Evolutionary conservation across 305 asterid genomes (phyloP).

Genomic region (Lippia alba): DNA sequence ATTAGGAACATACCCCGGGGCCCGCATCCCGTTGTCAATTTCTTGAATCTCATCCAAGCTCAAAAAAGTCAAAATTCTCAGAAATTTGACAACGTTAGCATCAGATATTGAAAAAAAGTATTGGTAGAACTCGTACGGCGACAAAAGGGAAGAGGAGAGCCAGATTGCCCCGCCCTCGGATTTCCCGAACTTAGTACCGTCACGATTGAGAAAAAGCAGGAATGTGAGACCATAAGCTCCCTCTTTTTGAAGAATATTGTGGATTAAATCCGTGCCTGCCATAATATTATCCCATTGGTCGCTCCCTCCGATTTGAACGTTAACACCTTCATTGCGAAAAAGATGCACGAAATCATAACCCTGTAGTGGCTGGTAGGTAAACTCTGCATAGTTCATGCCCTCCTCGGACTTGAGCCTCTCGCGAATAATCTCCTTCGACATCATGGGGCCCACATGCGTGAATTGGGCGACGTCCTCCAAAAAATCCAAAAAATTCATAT

Average conservation of each 20-base stretch:
- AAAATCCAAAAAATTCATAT: slow-evolving; percentile 72
- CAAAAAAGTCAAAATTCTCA: slow-evolving; percentile 75
- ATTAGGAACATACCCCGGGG: slow-evolving; percentile 66
- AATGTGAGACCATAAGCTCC: slow-evolving; percentile 75
- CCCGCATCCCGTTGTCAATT: slow-evolving; percentile 62
- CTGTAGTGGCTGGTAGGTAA: slow-evolving; percentile 82
- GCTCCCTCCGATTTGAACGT: slow-evolving; percentile 88
- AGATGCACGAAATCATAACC: slow-evolving; percentile 82
- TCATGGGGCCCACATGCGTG: slow-evolving; percentile 84
- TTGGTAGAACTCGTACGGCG: slow-evolving; percentile 89
- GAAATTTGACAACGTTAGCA: slow-evolving; percentile 71
- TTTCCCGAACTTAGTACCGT: slow-evolving; percentile 91
- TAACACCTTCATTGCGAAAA: slow-evolving; percentile 61
- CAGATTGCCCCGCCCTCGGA: slow-evolving; percentile 93
- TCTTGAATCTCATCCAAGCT: slow-evolving; percentile 64
- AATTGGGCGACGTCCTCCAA: slow-evolving; percentile 69
- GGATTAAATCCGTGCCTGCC: slow-evolving; percentile 89
- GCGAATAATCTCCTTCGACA: slow-evolving; percentile 86
- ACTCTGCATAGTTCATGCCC: slow-evolving; percentile 92
- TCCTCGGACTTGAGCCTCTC: slow-evolving; percentile 78
- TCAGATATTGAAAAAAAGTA: slow-evolving; percentile 76
- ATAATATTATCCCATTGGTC: slow-evolving; percentile 98
- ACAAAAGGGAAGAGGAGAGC: slow-evolving; percentile 69
- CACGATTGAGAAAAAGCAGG: slow-evolving; percentile 86
- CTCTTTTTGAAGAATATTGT: slow-evolving; percentile 60